These are phyloP conservation scores for Penicillium egyptiacum DNA, from an alignment of 495 filamentous ascomycete species.

Conservation along the genomic window DNA sequence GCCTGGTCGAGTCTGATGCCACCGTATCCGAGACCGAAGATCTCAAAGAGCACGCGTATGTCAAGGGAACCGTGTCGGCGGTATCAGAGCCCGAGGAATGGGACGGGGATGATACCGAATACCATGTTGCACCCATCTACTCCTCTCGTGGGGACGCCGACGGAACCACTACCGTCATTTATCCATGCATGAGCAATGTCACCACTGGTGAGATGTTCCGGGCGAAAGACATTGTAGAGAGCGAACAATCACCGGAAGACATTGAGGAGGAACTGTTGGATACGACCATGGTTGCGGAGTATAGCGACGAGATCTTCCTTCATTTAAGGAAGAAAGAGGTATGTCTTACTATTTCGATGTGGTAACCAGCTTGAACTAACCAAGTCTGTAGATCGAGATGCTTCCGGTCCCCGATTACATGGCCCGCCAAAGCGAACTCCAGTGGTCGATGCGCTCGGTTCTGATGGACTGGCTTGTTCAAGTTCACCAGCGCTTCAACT, in stretches of 20 bases:
- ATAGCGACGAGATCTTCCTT: slow-evolving; percentile 89
- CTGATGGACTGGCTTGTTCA: slow-evolving; percentile 98
- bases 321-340: slow-evolving; percentile 93
- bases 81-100: slow-evolving; percentile 67
- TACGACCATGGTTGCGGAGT: slow-evolving; percentile 98
- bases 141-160: slow-evolving; percentile 77
- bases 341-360: slow-evolving; percentile 29
- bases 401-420: slow-evolving; percentile 89
- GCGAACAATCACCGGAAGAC: slow-evolving; percentile 57
- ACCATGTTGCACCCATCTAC: slow-evolving; percentile 72
- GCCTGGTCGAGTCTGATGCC: slow-evolving; percentile 12
- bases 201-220: slow-evolving; percentile 60
- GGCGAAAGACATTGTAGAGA: slow-evolving; percentile 68
- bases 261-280: slow-evolving; percentile 87
- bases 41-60: slow-evolving; percentile 9
- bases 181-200: slow-evolving; percentile 50
- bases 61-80: slow-evolving; percentile 9
- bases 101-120: slow-evolving; percentile 76
- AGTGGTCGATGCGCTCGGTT: slow-evolving; percentile 97
- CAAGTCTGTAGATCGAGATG: slow-evolving; percentile 62
- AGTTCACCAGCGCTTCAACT: slow-evolving; percentile 85
- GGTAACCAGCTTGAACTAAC: slow-evolving; percentile 21
- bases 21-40: slow-evolving; percentile 22
- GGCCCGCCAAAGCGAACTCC: slow-evolving; percentile 94
- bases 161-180: slow-evolving; percentile 68